These are phyloP conservation scores for Persicaria maculosa DNA, from an alignment of 148 eudicot genomes.

Conservation along the genomic window DNA sequence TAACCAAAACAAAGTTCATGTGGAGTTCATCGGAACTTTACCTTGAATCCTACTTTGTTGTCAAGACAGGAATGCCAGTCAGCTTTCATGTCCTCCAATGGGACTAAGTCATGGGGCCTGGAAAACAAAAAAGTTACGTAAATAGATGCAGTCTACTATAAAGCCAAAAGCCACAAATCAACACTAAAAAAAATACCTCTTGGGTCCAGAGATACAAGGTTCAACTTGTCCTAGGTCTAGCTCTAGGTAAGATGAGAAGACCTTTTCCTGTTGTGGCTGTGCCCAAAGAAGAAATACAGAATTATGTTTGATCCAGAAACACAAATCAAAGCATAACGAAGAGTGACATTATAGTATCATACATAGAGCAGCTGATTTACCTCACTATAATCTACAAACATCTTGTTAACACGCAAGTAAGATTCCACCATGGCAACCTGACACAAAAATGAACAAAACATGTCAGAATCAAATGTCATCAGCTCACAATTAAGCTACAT, in stretches of 20 bases:
- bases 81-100: slow-evolving; percentile 75
- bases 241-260: slow-evolving; percentile 72
- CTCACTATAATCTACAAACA: slow-evolving; percentile 95
- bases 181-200: slow-evolving; percentile 42
- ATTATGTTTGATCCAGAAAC: neutral
- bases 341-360: neutral
- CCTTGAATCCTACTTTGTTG: slow-evolving; percentile 91
- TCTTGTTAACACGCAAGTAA: slow-evolving; percentile 85
- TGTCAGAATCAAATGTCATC: neutral
- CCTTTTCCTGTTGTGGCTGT: slow-evolving; percentile 76
- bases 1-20: neutral
- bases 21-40: slow-evolving; percentile 17
- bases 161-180: neutral
- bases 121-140: slow-evolving; percentile 1
- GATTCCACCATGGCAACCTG: slow-evolving; percentile 92
- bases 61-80: slow-evolving; percentile 95
- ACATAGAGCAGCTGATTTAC: slow-evolving; percentile 23
- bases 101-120: slow-evolving; percentile 92
- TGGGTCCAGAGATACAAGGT: slow-evolving; percentile 95
- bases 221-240: slow-evolving; percentile 72
- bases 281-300: neutral
- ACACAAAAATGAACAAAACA: neutral
- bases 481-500: neutral
- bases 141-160: neutral
- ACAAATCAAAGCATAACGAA: neutral